Conservation (phyloP, 2,329 filamentous ascomycete species). For the Ophiostoma australiae region DNA sequence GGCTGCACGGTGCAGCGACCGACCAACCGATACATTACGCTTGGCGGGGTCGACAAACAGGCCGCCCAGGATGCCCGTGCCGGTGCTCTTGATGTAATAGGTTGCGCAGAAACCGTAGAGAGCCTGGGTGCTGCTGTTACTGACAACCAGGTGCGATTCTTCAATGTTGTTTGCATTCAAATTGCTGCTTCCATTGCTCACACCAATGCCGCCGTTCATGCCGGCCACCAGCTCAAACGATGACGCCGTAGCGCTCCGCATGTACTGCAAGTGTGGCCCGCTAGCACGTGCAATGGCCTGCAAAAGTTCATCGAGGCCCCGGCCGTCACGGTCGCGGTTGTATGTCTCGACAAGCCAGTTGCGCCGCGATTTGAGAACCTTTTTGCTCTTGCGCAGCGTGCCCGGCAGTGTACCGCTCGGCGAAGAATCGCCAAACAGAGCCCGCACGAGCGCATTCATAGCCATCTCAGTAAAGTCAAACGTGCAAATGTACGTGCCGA, state of each 20-base stretch:
- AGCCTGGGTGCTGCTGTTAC: constrained; percentile 86
- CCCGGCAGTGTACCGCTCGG: constrained; percentile 60
- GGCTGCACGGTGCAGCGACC: constrained; percentile 81
- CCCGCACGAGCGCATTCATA: constrained; percentile 75
- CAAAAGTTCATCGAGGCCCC: constrained; percentile 70
- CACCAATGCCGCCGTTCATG: background rate
- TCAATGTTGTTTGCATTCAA: constrained; percentile 44
- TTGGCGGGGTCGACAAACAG: constrained; percentile 86
- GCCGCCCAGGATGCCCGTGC: constrained; percentile 70
- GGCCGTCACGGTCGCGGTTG: constrained; percentile 69
- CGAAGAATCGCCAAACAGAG: constrained; percentile 70
- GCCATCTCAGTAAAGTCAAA: constrained; percentile 96
- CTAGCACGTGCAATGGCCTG: constrained; percentile 63
- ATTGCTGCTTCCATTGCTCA: background rate
- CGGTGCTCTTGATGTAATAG: constrained; percentile 68
- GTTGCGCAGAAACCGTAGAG: constrained; percentile 90
- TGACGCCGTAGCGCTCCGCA: constrained; percentile 63
- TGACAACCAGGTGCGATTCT: constrained; percentile 84
- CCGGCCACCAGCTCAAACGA: constrained; percentile 61
- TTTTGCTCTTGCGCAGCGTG: constrained; percentile 80
- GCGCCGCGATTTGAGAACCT: constrained; percentile 80
- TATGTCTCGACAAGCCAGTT: constrained; percentile 93
- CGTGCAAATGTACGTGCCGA: constrained; percentile 90
- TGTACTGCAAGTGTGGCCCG: constrained; percentile 62
- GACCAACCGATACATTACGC: constrained; percentile 82